Evolutionary conservation across 768 basidiomycete genomes (phyloP).

Genomic region (Suillus decipiens): DNA sequence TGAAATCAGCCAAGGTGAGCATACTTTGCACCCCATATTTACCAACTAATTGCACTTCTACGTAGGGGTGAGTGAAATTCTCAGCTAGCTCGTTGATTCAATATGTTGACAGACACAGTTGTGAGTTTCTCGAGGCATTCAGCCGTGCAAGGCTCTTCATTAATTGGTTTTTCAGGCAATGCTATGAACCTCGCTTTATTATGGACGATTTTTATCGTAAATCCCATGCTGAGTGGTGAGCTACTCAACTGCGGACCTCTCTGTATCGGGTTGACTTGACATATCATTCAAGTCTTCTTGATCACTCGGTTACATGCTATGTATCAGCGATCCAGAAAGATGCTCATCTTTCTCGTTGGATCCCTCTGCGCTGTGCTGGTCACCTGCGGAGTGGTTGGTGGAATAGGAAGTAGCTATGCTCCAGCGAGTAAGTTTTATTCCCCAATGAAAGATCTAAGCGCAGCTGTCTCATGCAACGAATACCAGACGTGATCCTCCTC

Average conservation of each 20-base stretch:
- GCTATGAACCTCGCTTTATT: neutral
- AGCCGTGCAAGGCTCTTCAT: neutral
- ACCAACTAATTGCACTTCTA: neutral
- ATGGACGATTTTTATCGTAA: neutral
- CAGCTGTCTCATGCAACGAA: neutral
- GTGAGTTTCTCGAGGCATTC: neutral
- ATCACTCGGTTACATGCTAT: slow-evolving; percentile 3
- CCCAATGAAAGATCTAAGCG: neutral
- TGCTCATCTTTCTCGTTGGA: neutral
- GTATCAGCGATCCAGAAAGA: neutral
- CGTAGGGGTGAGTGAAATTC: neutral
- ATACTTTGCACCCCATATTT: neutral
- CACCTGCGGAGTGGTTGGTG: neutral
- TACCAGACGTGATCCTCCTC: neutral
- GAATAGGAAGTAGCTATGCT: neutral
- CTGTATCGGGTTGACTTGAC: neutral
- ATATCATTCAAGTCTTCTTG: neutral
- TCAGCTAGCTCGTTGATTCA: neutral
- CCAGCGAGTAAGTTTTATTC: neutral
- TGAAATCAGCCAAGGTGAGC: neutral
- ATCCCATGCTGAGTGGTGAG: neutral
- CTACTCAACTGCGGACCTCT: neutral
- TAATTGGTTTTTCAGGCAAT: neutral
- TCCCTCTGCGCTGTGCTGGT: neutral
- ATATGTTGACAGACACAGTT: neutral